phyloP scores from a whole-genome alignment of 2,329 filamentous ascomycete species.

The Hymenoscyphus salicellus region DNA sequence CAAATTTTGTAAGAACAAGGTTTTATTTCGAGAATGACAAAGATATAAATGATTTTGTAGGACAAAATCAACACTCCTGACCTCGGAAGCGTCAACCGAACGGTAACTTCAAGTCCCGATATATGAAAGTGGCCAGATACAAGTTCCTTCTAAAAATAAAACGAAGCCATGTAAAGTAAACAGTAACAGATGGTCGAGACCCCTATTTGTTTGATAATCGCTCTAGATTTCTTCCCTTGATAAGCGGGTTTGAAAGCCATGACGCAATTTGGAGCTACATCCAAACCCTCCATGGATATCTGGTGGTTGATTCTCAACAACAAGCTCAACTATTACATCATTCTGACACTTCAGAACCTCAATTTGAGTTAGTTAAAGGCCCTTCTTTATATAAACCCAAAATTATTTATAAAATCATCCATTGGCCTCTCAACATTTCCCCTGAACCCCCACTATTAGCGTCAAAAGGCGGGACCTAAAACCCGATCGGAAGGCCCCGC shows the following conservation, averaged over 20 bases:
- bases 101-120: no score
- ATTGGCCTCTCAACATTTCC: constrained; percentile 31
- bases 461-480: not conserved
- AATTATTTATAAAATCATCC: not conserved
- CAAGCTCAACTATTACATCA: no score
- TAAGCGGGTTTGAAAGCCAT: constrained; percentile 39
- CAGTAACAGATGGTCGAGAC: not conserved
- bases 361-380: not conserved
- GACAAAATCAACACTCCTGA: no score
- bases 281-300: not conserved
- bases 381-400: no score
- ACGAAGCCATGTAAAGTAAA: not conserved
- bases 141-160: not conserved
- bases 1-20: no score
- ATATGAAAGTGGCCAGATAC: no score
- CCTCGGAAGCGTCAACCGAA: no score
- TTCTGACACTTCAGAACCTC: not conserved
- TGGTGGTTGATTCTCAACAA: no score
- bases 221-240: not conserved
- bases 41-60: no score
- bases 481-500: not conserved
- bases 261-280: constrained; percentile 80
- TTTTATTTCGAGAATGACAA: no score
- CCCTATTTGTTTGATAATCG: not conserved
- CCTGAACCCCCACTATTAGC: constrained; percentile 16